Evolutionary conservation across 1,139 yeast species (phyloP).

Genomic region (Komagataea norvegica): DNA sequence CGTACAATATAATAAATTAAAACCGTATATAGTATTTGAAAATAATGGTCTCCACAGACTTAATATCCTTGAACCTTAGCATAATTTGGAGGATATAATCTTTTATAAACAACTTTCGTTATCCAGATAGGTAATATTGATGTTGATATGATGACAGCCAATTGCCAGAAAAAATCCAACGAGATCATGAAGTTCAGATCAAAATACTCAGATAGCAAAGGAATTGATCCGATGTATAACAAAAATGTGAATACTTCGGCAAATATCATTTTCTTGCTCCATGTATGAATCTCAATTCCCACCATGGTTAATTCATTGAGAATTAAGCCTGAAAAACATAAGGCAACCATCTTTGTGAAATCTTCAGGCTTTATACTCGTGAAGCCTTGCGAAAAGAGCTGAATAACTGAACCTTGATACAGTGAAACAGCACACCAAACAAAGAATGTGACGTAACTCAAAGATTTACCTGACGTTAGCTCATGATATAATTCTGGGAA

Average conservation of each 20-base stretch:
- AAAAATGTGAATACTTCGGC: slow-evolving; percentile 68
- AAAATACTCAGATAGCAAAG: slow-evolving; percentile 80
- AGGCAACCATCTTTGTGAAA: slow-evolving; percentile 75
- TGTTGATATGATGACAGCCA: slow-evolving; percentile 55
- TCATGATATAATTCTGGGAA: slow-evolving; percentile 96
- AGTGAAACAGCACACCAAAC: slow-evolving; percentile 87
- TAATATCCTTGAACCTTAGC: slow-evolving; percentile 87
- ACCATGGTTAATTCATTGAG: slow-evolving; percentile 92
- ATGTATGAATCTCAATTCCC: slow-evolving; percentile 81
- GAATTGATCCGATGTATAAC: slow-evolving; percentile 68
- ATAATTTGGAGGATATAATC: slow-evolving; percentile 87
- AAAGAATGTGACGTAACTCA: slow-evolving; percentile 83
- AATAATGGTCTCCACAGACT: slow-evolving; percentile 1
- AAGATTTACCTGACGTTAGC: slow-evolving; percentile 78
- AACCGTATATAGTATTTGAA: background rate
- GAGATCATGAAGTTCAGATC: slow-evolving; percentile 61
- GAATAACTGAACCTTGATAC: slow-evolving; percentile 83
- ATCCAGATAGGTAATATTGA: slow-evolving; percentile 91
- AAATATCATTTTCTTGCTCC: slow-evolving; percentile 76
- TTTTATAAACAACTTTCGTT: slow-evolving; percentile 66
- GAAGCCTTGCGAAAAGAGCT: slow-evolving; percentile 71
- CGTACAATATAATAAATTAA: no score
- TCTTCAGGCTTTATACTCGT: slow-evolving; percentile 52
- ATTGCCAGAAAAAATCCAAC: slow-evolving; percentile 64
- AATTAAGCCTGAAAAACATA: slow-evolving; percentile 75